These are phyloP conservation scores for Epicoccum nigrum DNA, from an alignment of 2,329 filamentous ascomycete genomes.

Conservation along the genomic window DNA sequence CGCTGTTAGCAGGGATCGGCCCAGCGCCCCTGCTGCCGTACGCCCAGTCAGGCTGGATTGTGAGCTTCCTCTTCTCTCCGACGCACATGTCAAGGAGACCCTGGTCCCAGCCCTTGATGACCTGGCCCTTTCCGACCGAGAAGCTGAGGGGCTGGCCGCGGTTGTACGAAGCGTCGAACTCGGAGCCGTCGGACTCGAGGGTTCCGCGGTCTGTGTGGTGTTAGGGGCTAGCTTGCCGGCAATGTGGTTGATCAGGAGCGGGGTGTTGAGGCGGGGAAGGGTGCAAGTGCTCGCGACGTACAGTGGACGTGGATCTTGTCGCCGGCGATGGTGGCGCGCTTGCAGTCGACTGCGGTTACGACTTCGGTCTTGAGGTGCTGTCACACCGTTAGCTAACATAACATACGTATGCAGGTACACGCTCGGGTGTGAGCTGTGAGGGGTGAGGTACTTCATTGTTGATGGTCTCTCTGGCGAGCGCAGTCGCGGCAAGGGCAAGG, in stretches of 20 bases:
- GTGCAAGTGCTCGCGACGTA: background rate
- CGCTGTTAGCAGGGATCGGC: constrained; percentile 84
- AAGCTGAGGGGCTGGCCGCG: constrained; percentile 79
- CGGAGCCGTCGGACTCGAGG: constrained; percentile 69
- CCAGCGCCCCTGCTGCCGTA: constrained; percentile 82
- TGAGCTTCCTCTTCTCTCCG: constrained; percentile 90
- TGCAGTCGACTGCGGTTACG: constrained; percentile 75
- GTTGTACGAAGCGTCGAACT: constrained; percentile 68
- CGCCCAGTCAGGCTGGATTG: constrained; percentile 83
- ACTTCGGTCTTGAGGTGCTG: constrained; percentile 77
- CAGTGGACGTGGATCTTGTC: constrained; percentile 81
- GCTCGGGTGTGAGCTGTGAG: background rate
- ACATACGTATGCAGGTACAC: constrained; percentile 3
- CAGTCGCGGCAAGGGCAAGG: constrained; percentile 57
- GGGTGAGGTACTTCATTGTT: constrained; percentile 37
- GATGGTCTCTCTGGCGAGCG: constrained; percentile 39
- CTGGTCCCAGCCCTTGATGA: constrained; percentile 97
- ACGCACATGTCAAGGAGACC: constrained; percentile 94
- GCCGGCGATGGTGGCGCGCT: constrained; percentile 71
- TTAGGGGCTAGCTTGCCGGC: background rate
- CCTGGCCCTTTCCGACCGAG: constrained; percentile 78
- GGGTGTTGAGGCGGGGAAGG: background rate
- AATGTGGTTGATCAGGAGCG: background rate
- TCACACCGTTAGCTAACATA: constrained; percentile 36
- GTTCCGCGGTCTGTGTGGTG: constrained; percentile 72